Conservation (phyloP, 1,284 basidiomycete genomes). For the Cryptococcus jaspeensis region DNA sequence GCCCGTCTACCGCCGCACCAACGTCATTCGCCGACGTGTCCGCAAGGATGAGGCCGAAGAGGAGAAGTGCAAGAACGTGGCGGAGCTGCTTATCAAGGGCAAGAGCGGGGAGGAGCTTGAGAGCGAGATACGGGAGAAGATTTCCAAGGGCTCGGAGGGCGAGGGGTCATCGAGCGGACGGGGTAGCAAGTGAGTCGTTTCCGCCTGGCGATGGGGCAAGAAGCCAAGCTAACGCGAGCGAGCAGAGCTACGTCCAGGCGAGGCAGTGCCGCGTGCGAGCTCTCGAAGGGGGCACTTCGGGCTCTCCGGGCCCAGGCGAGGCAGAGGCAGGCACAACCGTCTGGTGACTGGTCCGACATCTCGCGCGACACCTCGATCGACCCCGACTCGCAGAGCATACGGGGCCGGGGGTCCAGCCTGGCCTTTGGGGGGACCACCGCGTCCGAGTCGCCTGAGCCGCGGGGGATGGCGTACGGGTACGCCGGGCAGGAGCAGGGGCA, state of each 20-base stretch:
- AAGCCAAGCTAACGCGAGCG: not conserved
- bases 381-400: not conserved
- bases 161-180: no score
- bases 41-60: slow-evolving; percentile 55
- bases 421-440: not conserved
- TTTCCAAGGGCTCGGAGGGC: not conserved
- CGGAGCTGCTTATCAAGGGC: slow-evolving; percentile 70
- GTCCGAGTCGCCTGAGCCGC: not conserved
- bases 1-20: slow-evolving; percentile 42
- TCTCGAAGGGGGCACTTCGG: slow-evolving; percentile 37
- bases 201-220: not conserved
- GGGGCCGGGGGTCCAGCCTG: not conserved
- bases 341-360: slow-evolving; percentile 27
- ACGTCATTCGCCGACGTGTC: slow-evolving; percentile 48
- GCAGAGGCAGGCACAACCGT: slow-evolving; percentile 15
- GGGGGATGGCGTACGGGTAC: not conserved
- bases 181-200: not conserved
- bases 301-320: slow-evolving; percentile 34
- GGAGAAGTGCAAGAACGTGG: slow-evolving; percentile 58
- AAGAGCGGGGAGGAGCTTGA: slow-evolving; percentile 69
- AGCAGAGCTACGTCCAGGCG: not conserved
- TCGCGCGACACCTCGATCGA: slow-evolving; percentile 18
- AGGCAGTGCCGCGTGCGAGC: slow-evolving; percentile 15
- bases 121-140: slow-evolving; percentile 60
- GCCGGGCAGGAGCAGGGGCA: not conserved